Base-by-base conservation (phyloP, 2,329 filamentous ascomycete species). In the Microcera coccophila region DNA sequence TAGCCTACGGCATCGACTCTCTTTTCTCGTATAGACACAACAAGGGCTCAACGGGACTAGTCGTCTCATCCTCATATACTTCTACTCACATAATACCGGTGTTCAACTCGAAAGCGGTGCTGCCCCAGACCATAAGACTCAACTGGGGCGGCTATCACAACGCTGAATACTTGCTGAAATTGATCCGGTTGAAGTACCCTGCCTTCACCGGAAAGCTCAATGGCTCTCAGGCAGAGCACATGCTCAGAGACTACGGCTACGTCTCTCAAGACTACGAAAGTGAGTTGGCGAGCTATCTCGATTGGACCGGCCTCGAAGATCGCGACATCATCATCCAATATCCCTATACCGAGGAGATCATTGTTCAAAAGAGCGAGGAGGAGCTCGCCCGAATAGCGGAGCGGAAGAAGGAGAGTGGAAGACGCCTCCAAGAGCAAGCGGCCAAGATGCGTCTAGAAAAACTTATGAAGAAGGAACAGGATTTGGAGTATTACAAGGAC, bases 381-480 rank as follows among this genome's bases (percentile, higher is more conserved):
- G 93, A 98, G 64, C 76, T 98, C 14, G 89, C 87, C 3, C 78
- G 82, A 31, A 88, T 94, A 50, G 90, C 91, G 10, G 93, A 98
- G 71, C 85, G 91, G 62, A 89, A 95, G 61, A 95, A 94, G 64
- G 93, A 98, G 67, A 93, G 89, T 54, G 93, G 93, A 0, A 78
- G 93, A 50, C 78, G 94, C 35, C 63, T 98, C 19, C 93, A 98
- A 64, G 90, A 96, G 58, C 93, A 98, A 66, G 93, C 93, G 0
- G 91, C 91, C 9, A 97, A 95, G 67, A 95, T 96, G 89, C 84
- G 93, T 7, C 72, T 98, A 1, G 93, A 98, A 52, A 95, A 95
- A 58, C 74, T 98, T 36, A 88, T 97, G 63, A 87, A 87, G 60
- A 98, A 98, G 66, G 93, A 98, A 67, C 83, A 95, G 61, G 90